Base-by-base conservation (phyloP, 176 grass and related monocot genomes). In the Ensete ventricosum region DNA sequence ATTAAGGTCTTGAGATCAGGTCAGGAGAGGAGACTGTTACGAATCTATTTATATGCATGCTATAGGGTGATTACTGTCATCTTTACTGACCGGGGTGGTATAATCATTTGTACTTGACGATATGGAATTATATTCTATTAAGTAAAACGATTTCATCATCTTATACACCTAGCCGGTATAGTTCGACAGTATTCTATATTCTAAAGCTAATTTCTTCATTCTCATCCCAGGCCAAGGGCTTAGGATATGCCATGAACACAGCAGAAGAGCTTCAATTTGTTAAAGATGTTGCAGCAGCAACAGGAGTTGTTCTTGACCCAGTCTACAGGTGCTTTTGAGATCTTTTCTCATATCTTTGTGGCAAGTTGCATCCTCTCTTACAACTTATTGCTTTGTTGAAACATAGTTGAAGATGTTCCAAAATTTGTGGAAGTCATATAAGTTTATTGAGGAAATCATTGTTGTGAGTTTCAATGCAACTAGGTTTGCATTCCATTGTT, bases 231-330 rank as follows among this genome's bases (percentile, higher is more conserved):
- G 95, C 84, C 69, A 99, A 99, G 73, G 90, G 90, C 69, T 85
- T 99, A 91, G 95, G 95, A 75, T 99, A 99, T 64, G 90, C 95
- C 73, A 87, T 94, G 82, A 99, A 94, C 80, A 99, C 86, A 74
- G 66, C 80, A 2, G 86, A 94, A 79, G 95, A 99, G 82, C 90
- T 99, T 85, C 85, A 91, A 80, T 94, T 89, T 83, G 95, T 99
- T 75, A 89, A 87, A 82, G 90, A 94, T 75, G 81, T 91, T 80
- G 90, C 95, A 80, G 64, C 84, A 67, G 73, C 84, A 82, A 91
- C 88, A 59, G 95, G 95, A 72, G 78, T 99, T 84, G 77, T 99
- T 62, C 95, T 99, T 74, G 95, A 94, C 71, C 95, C 95, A 81
- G 95, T 99, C 53, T 99, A 94, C 84, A 99, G 90, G 95, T 99